A percentile compares a stretch with the other conserved stretches of the same genome.
Conservation (phyloP, 164 flowering plant genomes). For the Piper longum region DNA sequence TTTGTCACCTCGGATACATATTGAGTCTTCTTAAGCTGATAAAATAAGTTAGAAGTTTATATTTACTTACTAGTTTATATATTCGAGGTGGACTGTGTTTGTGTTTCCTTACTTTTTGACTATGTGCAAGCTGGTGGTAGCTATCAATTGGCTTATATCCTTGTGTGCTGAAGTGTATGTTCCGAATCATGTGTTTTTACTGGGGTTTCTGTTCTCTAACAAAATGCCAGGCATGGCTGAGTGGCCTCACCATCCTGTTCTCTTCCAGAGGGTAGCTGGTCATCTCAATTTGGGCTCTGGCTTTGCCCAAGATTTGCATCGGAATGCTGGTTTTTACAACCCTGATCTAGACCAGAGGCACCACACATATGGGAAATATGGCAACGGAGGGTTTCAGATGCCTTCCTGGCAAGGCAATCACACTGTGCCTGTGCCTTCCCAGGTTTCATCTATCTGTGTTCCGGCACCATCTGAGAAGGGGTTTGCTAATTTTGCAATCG, state of each 20-base stretch:
- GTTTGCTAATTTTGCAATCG: constrained; percentile 40
- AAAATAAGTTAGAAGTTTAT: no score
- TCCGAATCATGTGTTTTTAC: background rate
- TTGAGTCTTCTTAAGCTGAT: no score
- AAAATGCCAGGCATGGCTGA: constrained; percentile 26
- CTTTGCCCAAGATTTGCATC: constrained; percentile 23
- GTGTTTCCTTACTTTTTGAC: no score
- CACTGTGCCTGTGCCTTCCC: constrained; percentile 18
- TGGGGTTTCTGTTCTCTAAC: background rate
- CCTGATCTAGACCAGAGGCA: constrained; percentile 25
- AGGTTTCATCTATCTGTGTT: constrained; percentile 41
- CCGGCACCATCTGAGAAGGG: constrained; percentile 70
- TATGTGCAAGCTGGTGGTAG: no score
- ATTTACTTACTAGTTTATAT: no score
- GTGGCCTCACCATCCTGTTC: constrained; percentile 27
- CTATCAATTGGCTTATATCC: no score
- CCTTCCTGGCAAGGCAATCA: constrained; percentile 15
- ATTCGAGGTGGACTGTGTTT: no score
- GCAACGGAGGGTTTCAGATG: constrained; percentile 41
- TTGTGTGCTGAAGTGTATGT: background rate
- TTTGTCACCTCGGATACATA: no score
- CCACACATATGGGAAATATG: constrained; percentile 24
- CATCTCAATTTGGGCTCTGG: constrained; percentile 37
- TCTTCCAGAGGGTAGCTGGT: constrained; percentile 37
- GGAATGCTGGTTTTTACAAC: constrained; percentile 19